Base-by-base conservation (phyloP, 306 rosid genomes). In the Cicer pinnatifidum region DNA sequence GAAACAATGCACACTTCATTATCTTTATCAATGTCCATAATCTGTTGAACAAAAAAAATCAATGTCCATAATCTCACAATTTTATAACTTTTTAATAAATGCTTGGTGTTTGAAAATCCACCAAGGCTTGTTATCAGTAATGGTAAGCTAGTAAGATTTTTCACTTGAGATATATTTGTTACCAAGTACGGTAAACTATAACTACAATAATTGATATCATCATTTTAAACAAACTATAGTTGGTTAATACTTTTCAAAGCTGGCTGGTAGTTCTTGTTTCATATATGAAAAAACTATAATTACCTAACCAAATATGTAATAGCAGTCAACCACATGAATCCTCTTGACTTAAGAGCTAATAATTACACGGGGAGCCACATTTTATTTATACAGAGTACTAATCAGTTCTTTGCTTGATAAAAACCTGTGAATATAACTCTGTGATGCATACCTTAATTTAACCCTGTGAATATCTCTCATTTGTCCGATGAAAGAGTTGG, bases 1-100 rank as follows among this genome's bases (percentile, higher is more conserved):
- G 80, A 91, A 91, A 87, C 96, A 93, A 70, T 89, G 96, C 35
- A 3, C 11, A 88, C 86, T 78, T 78, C 71, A 15, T 83, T 70
- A 7, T 86, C 91, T 20, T 11, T 78, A 28, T 28, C 35, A 28
- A 28, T 28, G 35, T 28, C 33, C 33, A 23, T 23, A 23, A 23
- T 23, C 33, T 2, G 33, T 23, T 23, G 33, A 23, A 23, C 33
- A 2, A 23, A 23, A 23, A 23, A 23, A 23, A 86, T 93, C 93
- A 38, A 88, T 84, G 82, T 79, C 81, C 13, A 91, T 80, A 20
- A 78, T 28, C 70, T 89, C 85, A 56, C 86, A 89, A 1, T 83
- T 85, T 7, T 97, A 88, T 19, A 93, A 70, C 37, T 79, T 87
- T 35, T 71, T 69, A 10, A 93, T 86, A 48, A 88, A 5, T 20